Evolutionary conservation across 805 yeast genomes (phyloP), one percentile per base, ranked within the genome.

Genomic region (Candida maesae): DNA sequence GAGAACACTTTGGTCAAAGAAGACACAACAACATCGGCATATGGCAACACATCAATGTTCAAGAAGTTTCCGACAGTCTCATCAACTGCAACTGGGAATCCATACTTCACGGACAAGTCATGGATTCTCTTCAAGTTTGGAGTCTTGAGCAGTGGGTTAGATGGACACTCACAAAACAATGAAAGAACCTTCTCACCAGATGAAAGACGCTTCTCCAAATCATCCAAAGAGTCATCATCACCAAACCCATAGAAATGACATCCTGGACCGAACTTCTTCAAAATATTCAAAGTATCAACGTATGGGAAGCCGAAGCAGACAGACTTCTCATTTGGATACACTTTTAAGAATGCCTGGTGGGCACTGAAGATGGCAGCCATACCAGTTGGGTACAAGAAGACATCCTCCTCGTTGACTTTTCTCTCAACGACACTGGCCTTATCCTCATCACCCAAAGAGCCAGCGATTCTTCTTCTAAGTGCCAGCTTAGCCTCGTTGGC

Each of bases 301-400:
- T 91, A 93, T 6, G 98, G 96, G 65, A 90, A 89, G 1, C 99
- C 99, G 63, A 86, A 91, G 64, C 96, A 88, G 2, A 89, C 95
- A 2, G 95, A 80, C 59, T 86, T 87, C 41, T 66, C 48, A 17
- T 33, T 36, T 9, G 55, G 48, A 11, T 43, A 48, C 0, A 51
- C 45, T 25, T 66, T 52, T 39, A 78, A 57, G 15, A 77, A 50
- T 8, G 78, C 69, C 44, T 77, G 73, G 59, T 91, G 95, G 1
- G 96, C 85, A 41, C 78, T 73, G 69, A 83, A 93, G 29, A 93
- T 84, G 1, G 95, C 71, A 3, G 96, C 83, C 97, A 93, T 93
- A 14, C 99, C 99, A 4, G 90, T 71, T 12, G 96, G 93, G 55
- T 74, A 89, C 36, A 95, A 68, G 57, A 76, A 89, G 1, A 93